Conservation (phyloP, 1,284 basidiomycete species). For the Baeospora myosura region DNA sequence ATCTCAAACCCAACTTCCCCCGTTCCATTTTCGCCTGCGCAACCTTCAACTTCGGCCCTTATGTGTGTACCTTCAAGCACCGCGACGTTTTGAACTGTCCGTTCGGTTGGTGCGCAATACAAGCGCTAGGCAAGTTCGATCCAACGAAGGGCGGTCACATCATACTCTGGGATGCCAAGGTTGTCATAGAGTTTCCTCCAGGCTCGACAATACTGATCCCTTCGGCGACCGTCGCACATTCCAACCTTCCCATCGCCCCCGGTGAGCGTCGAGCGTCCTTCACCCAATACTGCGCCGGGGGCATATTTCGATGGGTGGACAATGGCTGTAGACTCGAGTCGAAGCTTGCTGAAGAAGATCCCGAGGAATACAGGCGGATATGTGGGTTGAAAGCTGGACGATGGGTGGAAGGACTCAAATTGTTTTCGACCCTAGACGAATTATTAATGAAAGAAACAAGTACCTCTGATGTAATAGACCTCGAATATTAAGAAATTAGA, state of each 20-base stretch:
- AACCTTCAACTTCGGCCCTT: conserved; percentile 7
- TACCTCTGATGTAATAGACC: not conserved
- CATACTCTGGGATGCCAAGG: conserved; percentile 5
- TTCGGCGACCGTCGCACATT: conserved; percentile 5
- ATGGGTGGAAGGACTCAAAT: not conserved
- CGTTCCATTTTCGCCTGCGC: conserved; percentile 4
- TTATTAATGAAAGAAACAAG: not conserved
- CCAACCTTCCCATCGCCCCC: conserved; percentile 3
- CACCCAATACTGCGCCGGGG: conserved; percentile 10
- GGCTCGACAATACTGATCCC: conserved; percentile 8
- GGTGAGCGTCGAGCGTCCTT: conserved; percentile 7
- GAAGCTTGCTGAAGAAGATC: not conserved
- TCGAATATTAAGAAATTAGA: not conserved
- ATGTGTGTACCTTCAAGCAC: conserved; percentile 3
- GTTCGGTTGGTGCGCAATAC: conserved; percentile 8
- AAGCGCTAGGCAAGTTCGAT: conserved; percentile 4
- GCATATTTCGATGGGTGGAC: conserved; percentile 4
- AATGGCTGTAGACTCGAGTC: conserved; percentile 1
- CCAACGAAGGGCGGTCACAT: conserved; percentile 5
- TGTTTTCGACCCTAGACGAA: not conserved
- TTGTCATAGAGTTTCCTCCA: conserved; percentile 8
- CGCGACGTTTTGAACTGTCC: conserved; percentile 4
- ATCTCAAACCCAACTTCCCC: conserved; percentile 1
- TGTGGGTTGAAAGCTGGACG: not conserved
- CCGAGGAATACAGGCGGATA: not conserved